Evolutionary conservation across 805 yeast genomes (phyloP).

Genomic region (Candida oleophila): DNA sequence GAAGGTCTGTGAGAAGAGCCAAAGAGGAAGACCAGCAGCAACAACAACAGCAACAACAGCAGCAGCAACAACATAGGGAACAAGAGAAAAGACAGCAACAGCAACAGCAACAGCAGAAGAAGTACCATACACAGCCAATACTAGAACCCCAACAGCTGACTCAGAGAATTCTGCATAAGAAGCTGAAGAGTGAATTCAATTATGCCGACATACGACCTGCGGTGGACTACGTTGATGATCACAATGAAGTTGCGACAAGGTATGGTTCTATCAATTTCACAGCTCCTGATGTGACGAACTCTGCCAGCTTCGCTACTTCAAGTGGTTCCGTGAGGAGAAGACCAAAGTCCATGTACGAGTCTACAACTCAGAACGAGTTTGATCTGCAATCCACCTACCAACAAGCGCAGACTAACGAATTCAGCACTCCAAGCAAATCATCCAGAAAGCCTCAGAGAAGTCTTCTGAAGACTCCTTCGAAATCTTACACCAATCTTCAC

Average conservation of each 20-base stretch:
- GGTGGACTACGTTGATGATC: conserved; percentile 35
- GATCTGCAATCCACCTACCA: background rate
- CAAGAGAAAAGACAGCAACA: conserved; percentile 1
- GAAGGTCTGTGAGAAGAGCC: conserved; percentile 34
- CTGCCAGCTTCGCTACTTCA: background rate
- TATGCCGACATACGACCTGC: conserved; percentile 13
- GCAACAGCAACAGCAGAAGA: background rate
- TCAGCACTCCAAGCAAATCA: conserved; percentile 1
- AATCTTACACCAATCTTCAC: conserved; percentile 32
- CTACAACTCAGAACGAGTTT: background rate
- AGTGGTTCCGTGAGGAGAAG: conserved; percentile 1
- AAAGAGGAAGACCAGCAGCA: conserved; percentile 6
- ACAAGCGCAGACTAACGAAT: background rate
- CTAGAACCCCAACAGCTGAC: background rate
- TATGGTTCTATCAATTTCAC: conserved; percentile 27
- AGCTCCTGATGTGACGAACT: background rate
- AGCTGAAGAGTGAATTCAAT: background rate
- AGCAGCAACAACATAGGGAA: background rate
- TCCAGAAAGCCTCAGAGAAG: conserved; percentile 16
- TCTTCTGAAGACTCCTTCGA: conserved; percentile 32
- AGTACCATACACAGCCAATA: too few relatives aligned
- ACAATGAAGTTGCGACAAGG: conserved; percentile 36
- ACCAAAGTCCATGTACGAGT: conserved; percentile 5
- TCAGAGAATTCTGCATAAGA: background rate
- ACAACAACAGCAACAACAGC: background rate